phyloP scores from a whole-genome alignment of 2,329 filamentous ascomycete genomes.

The Grosmannia huntii region DNA sequence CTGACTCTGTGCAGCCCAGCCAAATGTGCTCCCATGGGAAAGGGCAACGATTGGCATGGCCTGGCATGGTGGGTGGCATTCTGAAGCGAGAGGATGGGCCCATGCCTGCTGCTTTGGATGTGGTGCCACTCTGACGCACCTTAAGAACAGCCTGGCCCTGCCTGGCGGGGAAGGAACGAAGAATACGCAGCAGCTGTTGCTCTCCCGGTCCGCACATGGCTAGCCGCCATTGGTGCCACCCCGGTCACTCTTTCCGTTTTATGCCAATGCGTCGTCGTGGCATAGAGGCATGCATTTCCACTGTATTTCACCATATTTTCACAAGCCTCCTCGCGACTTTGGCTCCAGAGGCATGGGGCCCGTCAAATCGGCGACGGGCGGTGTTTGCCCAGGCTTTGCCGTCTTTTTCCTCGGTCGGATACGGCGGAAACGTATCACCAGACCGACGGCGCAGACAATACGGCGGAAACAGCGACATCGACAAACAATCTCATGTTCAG shows the following conservation, averaged over 20 bases:
- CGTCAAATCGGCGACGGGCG: too few species aligned
- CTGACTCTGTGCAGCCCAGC: neutral
- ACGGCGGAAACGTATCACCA: too few species aligned
- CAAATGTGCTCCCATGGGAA: neutral
- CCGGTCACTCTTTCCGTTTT: neutral
- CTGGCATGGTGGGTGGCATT: neutral
- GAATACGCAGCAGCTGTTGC: neutral
- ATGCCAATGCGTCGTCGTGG: too few species aligned
- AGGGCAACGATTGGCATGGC: neutral
- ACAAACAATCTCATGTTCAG: too few species aligned
- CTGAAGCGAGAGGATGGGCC: neutral
- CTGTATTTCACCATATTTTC: neutral
- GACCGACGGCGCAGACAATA: too few species aligned
- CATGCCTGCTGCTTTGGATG: neutral
- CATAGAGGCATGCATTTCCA: too few species aligned
- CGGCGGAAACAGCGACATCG: too few species aligned
- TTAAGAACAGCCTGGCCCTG: neutral
- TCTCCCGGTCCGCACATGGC: neutral
- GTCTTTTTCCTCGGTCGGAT: too few species aligned
- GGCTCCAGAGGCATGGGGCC: too few species aligned
- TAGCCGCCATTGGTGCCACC: neutral
- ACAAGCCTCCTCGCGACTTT: too few species aligned
- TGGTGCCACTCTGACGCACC: constrained; percentile 1
- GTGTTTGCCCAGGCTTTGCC: too few species aligned
- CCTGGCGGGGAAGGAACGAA: neutral